Base-by-base conservation (phyloP, 164 flowering plant species). In the Liquidambar formosana region DNA sequence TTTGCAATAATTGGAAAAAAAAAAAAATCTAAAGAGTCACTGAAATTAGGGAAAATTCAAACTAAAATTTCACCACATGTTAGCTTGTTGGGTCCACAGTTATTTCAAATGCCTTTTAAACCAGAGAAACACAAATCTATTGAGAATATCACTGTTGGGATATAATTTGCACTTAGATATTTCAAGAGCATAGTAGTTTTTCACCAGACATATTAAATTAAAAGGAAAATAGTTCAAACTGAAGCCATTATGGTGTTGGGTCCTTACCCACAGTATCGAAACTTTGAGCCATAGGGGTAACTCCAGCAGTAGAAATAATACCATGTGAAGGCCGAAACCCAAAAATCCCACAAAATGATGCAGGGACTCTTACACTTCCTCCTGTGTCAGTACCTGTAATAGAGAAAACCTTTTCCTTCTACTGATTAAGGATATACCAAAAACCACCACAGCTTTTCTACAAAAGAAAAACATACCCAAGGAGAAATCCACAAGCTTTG, bases 241-340 rank as follows among this genome's bases (percentile, higher is more conserved):
- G 41, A 2, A 33, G 41, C 41, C 6, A 33, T 6, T 6, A 33
- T 33, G 6, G 2, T 61, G 22, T 45, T 25, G 19, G 43, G 11
- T 68, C 57, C 85, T 83, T 77, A 94, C 99, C 99, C 10, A 91
- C 97, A 53, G 97, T 92, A 65, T 94, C 99, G 64, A 94, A 88
- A 79, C 94, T 94, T 67, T 94, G 96, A 25, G 97, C 89, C 97
- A 90, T 87, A 10, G 99, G 97, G 77, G 80, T 76, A 46, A 95
- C 94, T 60, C 96, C 96, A 58, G 43, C 51, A 21, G 86, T 83
- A 61, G 97, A 78, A 74, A 95, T 82, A 75, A 74, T 75, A 23
- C 74, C 90, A 75, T 91, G 97, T 69, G 99, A 92, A 69, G 99
- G 96, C 25, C 97, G 96, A 76, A 91, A 82, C 1, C 99, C 99